Conservation (phyloP, 306 rosid species). For the Fagus sylvatica region DNA sequence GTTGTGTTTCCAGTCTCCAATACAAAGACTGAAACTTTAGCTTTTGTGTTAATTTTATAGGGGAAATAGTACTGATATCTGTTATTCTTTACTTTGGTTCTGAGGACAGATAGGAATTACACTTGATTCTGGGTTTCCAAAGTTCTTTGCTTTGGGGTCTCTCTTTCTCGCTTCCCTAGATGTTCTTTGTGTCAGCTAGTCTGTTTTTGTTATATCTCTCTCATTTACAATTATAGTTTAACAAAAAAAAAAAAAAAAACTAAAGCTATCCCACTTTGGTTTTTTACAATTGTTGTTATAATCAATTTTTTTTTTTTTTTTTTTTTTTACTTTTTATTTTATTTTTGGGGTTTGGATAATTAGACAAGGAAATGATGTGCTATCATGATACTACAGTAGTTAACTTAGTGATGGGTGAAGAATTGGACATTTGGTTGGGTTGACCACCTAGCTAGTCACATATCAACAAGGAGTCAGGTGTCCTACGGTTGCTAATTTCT, state of each 20-base stretch:
- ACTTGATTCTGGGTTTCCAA: constrained; percentile 55
- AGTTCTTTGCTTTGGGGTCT: constrained; percentile 49
- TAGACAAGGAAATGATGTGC: not conserved
- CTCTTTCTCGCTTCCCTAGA: constrained; percentile 87
- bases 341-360: not conserved
- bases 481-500: not conserved
- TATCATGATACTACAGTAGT: not conserved
- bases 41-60: constrained; percentile 64
- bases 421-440: not conserved
- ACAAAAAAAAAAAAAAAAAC: not conserved
- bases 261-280: constrained; percentile 37
- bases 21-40: constrained; percentile 91
- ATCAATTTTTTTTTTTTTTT: not conserved
- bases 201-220: constrained; percentile 16
- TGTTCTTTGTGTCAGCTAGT: constrained; percentile 61
- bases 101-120: constrained; percentile 61
- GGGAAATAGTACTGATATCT: constrained; percentile 60
- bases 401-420: not conserved
- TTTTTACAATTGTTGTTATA: constrained; percentile 2
- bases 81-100: constrained; percentile 70
- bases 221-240: not conserved
- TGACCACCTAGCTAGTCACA: not conserved
- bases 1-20: constrained; percentile 88
- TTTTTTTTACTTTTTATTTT: too few relatives aligned
- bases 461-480: not conserved